These are phyloP conservation scores for Sinapis alba DNA, from an alignment of 441 rosid species.

Conservation along the genomic window DNA sequence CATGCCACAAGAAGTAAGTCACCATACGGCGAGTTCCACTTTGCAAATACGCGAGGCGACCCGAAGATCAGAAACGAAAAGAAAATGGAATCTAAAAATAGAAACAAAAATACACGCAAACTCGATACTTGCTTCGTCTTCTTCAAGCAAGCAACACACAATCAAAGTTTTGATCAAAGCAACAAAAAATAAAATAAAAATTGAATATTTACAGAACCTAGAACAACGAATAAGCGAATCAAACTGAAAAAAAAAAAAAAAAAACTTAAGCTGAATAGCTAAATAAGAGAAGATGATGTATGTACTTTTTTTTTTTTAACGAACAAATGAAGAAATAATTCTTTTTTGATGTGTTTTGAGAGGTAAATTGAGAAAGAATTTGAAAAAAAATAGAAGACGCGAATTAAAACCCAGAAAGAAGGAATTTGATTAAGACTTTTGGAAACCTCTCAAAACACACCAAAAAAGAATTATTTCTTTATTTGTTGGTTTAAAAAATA, in stretches of 20 bases:
- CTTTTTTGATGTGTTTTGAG: not conserved
- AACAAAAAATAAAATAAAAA: not conserved
- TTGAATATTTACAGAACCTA: conserved; percentile 20
- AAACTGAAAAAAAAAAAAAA: not conserved
- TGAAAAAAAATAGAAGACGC: not conserved
- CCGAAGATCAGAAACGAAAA: conserved; percentile 4
- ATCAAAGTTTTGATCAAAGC: conserved; percentile 10
- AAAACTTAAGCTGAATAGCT: conserved; percentile 22
- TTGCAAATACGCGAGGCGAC: no score
- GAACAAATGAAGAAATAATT: conserved; percentile 20
- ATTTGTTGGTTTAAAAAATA: conserved; percentile 18
- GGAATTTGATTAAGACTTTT: conserved; percentile 28
- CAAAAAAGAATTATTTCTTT: conserved; percentile 1
- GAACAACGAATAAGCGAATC: conserved; percentile 26
- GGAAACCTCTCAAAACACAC: not conserved
- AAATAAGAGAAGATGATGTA: conserved; percentile 15
- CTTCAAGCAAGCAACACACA: conserved; percentile 24
- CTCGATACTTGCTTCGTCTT: conserved; percentile 22
- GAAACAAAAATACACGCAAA: conserved; percentile 27
- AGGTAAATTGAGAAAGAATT: conserved; percentile 21
- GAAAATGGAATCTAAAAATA: conserved; percentile 28
- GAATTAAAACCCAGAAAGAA: not conserved
- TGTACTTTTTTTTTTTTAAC: not conserved
- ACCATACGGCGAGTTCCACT: no score
- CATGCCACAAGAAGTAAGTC: no score